These are phyloP conservation scores for Fusarium newnesense DNA, from an alignment of 2,329 filamentous ascomycete species.

Conservation along the genomic window DNA sequence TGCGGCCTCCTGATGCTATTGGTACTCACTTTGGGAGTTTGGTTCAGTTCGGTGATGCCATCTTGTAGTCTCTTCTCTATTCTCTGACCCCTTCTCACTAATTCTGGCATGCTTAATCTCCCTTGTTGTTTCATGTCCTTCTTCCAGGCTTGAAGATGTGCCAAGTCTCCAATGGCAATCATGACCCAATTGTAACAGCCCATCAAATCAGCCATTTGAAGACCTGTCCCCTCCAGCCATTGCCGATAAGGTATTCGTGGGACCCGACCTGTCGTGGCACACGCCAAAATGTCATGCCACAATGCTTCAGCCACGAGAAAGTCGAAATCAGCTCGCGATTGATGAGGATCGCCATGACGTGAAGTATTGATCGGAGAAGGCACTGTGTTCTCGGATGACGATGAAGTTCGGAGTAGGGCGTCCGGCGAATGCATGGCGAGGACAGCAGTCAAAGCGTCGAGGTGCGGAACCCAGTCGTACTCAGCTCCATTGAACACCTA, in stretches of 20 bases:
- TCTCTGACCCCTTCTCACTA: neutral
- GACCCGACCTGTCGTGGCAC: neutral
- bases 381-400: no score
- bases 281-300: neutral
- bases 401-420: neutral
- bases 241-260: neutral
- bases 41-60: neutral
- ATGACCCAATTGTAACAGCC: neutral
- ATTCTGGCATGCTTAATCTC: neutral
- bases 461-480: neutral
- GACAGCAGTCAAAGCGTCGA: neutral
- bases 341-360: accelerated
- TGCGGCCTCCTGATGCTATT: accelerated
- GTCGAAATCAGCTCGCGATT: neutral
- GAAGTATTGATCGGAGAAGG: neutral
- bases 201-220: neutral
- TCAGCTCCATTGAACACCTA: neutral
- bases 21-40: neutral
- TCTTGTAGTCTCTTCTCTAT: neutral
- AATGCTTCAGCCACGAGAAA: neutral
- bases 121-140: neutral
- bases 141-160: neutral
- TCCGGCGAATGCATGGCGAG: neutral
- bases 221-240: neutral
- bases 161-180: neutral